Percentiles rank a stretch among this genome's conserved stretches.
phyloP scores from a whole-genome alignment of 495 filamentous ascomycete genomes.

The Parathielavia hyrcaniae region DNA sequence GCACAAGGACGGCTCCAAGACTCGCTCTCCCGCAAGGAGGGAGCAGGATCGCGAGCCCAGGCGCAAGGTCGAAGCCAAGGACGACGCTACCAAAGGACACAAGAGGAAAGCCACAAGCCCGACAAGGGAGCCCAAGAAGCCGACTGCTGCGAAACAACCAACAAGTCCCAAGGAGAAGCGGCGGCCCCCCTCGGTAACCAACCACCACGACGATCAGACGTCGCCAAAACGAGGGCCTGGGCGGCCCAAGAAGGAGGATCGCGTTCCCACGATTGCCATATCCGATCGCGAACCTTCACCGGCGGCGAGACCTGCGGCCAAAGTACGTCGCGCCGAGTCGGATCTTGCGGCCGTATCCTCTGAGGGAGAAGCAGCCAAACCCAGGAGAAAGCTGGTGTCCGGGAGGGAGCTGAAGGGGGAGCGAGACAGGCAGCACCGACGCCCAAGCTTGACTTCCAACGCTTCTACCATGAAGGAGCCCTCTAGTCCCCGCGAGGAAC shows the following conservation, averaged over 20 bases:
- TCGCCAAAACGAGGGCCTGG: slow-evolving; percentile 46
- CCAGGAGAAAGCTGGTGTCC: slow-evolving; percentile 54
- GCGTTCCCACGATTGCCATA: slow-evolving; percentile 37
- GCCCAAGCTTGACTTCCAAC: slow-evolving; percentile 45
- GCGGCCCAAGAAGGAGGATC: slow-evolving; percentile 46
- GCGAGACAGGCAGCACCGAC: slow-evolving; percentile 48
- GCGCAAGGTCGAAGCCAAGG: slow-evolving; percentile 43
- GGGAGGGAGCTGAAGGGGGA: slow-evolving; percentile 53
- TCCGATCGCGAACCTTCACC: slow-evolving; percentile 52
- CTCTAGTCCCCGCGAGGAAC: slow-evolving; percentile 42
- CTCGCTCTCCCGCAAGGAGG: slow-evolving; percentile 49
- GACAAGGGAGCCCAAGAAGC: slow-evolving; percentile 40
- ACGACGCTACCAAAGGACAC: slow-evolving; percentile 35
- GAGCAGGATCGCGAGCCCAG: slow-evolving; percentile 52
- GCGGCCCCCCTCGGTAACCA: slow-evolving; percentile 34
- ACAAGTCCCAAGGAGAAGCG: slow-evolving; percentile 42
- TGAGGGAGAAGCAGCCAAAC: slow-evolving; percentile 50
- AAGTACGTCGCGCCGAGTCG: slow-evolving; percentile 43
- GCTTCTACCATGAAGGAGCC: slow-evolving; percentile 38
- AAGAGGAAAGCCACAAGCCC: slow-evolving; percentile 48
- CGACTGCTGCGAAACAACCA: slow-evolving; percentile 29
- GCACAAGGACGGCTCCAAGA: slow-evolving; percentile 39
- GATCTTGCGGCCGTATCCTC: slow-evolving; percentile 45
- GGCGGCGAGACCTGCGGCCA: slow-evolving; percentile 36
- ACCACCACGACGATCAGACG: slow-evolving; percentile 37